phyloP scores from a whole-genome alignment of 2,329 filamentous ascomycete species.

The Fusarium sororula region DNA sequence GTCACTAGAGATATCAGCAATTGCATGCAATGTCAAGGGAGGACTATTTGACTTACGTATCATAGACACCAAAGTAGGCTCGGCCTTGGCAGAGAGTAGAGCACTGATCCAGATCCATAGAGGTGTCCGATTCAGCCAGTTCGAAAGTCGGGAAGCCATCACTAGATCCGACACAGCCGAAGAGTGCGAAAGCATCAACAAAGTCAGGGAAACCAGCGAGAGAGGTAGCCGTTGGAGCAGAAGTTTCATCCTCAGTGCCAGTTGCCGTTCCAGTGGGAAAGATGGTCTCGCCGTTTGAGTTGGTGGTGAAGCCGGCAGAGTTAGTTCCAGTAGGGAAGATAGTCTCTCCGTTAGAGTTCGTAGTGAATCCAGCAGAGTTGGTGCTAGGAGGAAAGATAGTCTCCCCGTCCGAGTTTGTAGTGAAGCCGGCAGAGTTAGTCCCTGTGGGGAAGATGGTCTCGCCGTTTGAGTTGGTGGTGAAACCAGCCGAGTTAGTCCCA shows the following conservation, averaged over 20 bases:
- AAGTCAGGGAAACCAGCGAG: constrained; percentile 26
- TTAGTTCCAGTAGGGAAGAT: not conserved
- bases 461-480: not conserved
- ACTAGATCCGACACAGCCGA: constrained; percentile 40
- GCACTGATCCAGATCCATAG: constrained; percentile 42
- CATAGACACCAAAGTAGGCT: constrained; percentile 41
- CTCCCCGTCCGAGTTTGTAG: fast-evolving
- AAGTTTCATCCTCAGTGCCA: constrained; percentile 38
- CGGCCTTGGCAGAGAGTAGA: constrained; percentile 35
- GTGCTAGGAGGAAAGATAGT: not conserved
- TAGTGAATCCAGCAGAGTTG: not conserved
- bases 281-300: not conserved
- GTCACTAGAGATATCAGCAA: not conserved
- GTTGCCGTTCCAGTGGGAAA: not conserved
- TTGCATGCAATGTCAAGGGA: fast-evolving
- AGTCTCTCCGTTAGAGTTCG: fast-evolving
- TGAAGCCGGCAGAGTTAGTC: not conserved
- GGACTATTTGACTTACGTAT: constrained; percentile 15
- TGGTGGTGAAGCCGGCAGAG: not conserved
- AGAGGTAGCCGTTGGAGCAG: constrained; percentile 37
- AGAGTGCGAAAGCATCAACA: constrained; percentile 34
- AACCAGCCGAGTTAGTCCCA: not conserved
- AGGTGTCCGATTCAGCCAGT: constrained; percentile 5
- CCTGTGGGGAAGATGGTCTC: not conserved
- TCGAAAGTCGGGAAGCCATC: constrained; percentile 39